Evolutionary conservation across 2,329 filamentous ascomycete genomes (phyloP), one percentile per base, ranked within the genome.

Genomic region (Nigrospora oryzae): DNA sequence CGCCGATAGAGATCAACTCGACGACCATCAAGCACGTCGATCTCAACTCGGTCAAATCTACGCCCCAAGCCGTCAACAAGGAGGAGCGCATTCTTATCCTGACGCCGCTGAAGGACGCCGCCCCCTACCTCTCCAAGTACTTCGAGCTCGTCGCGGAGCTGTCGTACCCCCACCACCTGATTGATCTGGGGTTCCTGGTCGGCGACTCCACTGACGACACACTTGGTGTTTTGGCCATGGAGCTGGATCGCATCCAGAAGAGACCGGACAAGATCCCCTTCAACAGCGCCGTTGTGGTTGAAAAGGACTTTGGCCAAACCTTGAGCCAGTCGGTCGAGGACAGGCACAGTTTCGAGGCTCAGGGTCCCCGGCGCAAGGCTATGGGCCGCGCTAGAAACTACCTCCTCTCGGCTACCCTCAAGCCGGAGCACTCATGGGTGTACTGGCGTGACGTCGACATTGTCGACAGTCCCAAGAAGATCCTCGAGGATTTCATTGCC

Each of bases 361-460:
- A 98, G 61, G 93, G 84, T 1, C 90, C 91, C 6, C 81, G 93
- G 51, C 82, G 93, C 53, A 97, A 91, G 69, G 81, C 84, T 33
- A 90, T 98, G 79, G 93, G 86, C 38, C 82, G 77, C 54, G 93
- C 93, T 28, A 81, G 93, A 55, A 98, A 98, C 64, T 98, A 95
- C 64, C 74, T 98, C 16, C 78, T 98, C 2, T 79, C 82, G 31
- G 75, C 88, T 0, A 84, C 93, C 3, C 63, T 98, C 57, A 95
- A 94, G 70, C 82, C 89, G 0, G 89, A 97, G 49, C 93, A 98
- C 63, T 91, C 89, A 10, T 98, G 93, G 93, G 90, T 97, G 10
- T 97, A 96, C 65, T 98, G 93, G 93, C 81, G 93, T 48, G 93
- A 98, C 63, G 90, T 95, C 41, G 93, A 98, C 64, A 96, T 98